These are phyloP conservation scores for Penicillium silybi DNA, from an alignment of 495 filamentous ascomycete species.

Conservation along the genomic window DNA sequence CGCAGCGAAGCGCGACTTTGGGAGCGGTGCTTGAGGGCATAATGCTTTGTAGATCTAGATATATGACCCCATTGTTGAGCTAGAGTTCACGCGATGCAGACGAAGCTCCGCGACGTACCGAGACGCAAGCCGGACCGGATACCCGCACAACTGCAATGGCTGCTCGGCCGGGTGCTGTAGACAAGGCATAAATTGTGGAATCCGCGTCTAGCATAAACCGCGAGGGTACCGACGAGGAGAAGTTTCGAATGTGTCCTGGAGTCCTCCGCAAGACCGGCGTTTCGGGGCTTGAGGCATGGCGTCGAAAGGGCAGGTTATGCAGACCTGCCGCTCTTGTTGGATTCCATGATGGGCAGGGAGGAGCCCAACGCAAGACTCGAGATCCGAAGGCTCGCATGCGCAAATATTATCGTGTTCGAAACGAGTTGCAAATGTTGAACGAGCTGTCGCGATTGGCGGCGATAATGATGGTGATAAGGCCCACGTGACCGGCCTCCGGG, in stretches of 20 bases:
- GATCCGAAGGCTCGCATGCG: conserved; percentile 32
- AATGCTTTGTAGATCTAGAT: conserved; percentile 69
- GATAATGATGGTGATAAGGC: background rate
- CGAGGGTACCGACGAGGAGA: conserved; percentile 17
- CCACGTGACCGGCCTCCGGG: background rate
- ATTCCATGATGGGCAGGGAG: conserved; percentile 23
- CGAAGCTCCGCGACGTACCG: conserved; percentile 44
- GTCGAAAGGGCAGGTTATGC: conserved; percentile 8
- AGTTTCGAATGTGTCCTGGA: conserved; percentile 12
- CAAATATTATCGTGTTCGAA: conserved; percentile 7
- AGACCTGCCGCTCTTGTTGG: conserved; percentile 1
- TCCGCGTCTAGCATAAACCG: conserved; percentile 31
- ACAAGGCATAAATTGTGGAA: conserved; percentile 86
- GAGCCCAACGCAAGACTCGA: conserved; percentile 25
- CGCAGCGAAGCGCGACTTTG: conserved; percentile 70
- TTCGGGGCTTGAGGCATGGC: conserved; percentile 8
- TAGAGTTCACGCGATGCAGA: conserved; percentile 6
- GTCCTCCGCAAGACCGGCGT: background rate
- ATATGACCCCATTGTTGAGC: background rate
- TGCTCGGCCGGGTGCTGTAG: conserved; percentile 78
- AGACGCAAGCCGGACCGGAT: conserved; percentile 72
- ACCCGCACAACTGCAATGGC: conserved; percentile 90
- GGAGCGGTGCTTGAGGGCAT: conserved; percentile 61
- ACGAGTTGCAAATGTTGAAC: background rate
- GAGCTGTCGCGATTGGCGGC: background rate